Evolutionary conservation across 495 filamentous ascomycete genomes (phyloP), one percentile per base, ranked within the genome.

Genomic region (Aspergillus affinis): DNA sequence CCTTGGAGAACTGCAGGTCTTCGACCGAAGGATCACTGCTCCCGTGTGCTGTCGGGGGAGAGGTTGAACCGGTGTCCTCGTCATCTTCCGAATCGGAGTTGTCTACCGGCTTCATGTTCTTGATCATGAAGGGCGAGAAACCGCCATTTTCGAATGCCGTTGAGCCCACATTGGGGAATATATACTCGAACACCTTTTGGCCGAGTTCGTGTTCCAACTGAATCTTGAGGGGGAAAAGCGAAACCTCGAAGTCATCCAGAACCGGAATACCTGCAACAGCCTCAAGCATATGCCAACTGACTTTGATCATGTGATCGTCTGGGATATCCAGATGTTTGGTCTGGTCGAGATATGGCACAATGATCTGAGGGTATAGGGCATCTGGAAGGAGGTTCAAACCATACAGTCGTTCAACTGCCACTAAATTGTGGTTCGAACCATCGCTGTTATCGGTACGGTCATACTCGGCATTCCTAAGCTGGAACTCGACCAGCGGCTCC

Each of bases 201-300:
- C 93, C 94, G 55, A 98, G 85, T 65, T 98, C 93, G 20, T 85
- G 86, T 74, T 99, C 94, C 23, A 99, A 81, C 70, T 99, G 95
- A 29, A 99, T 85, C 69, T 90, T 96, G 65, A 99, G 83, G 1
- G 94, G 94, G 70, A 94, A 92, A 10, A 98, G 76, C 61, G 92
- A 90, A 53, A 99, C 89, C 72, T 99, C 94, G 63, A 99, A 99
- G 68, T 95, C 89, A 63, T 98, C 93, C 80, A 98, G 87, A 49
- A 99, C 93, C 1, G 94, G 92, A 65, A 99, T 98, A 36, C 94
- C 94, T 47, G 93, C 94, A 68, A 99, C 97, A 41, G 93, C 94
- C 70, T 99, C 94, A 7, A 98, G 82, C 91, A 96, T 97, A 68
- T 96, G 88, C 91, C 94, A 99, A 64, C 92, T 92, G 32, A 99